Evolutionary conservation across 768 basidiomycete genomes (phyloP), one percentile per base, ranked within the genome.

Genomic region (Boletus speciosus): DNA sequence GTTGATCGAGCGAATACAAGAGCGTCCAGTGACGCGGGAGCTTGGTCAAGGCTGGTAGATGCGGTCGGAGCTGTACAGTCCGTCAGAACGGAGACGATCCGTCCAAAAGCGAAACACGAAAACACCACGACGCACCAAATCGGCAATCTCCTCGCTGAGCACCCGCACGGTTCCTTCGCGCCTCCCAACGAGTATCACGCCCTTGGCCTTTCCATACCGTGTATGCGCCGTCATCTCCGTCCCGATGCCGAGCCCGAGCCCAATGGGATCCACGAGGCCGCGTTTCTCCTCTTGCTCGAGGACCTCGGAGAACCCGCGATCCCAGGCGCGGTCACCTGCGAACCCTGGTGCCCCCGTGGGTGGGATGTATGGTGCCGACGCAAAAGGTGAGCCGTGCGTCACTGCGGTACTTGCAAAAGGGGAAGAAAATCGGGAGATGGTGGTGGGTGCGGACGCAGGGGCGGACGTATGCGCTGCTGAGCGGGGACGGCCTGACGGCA

Each of bases 1-100:
- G 90, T 63, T 97, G 94, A 64, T 98, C 96, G 16, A 97, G 78
- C 15, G 92, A 94, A 73, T 95, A 94, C 6, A 93, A 71, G 0
- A 95, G 79, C 1, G 80, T 79, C 93, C 93, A 96, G 29, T 77
- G 73, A 7, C 77, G 75, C 0, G 86, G 78, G 16, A 95, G 80
- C 5, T 87, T 85, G 2, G 81, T 76, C 6, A 94, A 79, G 0
- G 90, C 83, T 0, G 92, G 88, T 1, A 95, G 77, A 53, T 84
- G 76, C 1, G 83, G 71, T 0, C 90, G 85, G 25, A 94, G 74
- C 90, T 93, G 15, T 46, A 32, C 32, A 25, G 5, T 11, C 16
- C 3, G 47, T n/a, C 23, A 5, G 15, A n/a, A 25, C 10, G 16
- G 5, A 29, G 9, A 3, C 7, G 39, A 31, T 27, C 1, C 12